phyloP scores from a whole-genome alignment of 2,329 filamentous ascomycete species.

The Scedosporium dehoogii region DNA sequence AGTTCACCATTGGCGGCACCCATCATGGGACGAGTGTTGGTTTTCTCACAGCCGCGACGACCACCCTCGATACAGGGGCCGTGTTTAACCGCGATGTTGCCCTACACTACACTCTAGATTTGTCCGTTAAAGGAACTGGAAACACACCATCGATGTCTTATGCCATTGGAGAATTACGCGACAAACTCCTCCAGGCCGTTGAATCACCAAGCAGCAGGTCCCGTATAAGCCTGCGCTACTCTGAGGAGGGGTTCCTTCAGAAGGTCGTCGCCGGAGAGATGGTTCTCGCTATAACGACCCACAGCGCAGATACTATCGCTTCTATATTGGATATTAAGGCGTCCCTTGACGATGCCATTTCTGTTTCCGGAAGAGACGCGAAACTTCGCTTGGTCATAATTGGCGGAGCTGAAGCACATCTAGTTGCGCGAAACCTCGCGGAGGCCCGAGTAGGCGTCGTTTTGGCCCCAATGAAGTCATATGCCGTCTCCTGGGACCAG shows the following conservation, averaged over 20 bases:
- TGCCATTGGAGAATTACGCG: conserved; percentile 39
- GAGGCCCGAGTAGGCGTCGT: conserved; percentile 47
- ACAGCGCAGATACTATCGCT: conserved; percentile 56
- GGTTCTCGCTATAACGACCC: conserved; percentile 46
- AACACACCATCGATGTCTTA: conserved; percentile 41
- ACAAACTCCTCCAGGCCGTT: conserved; percentile 43
- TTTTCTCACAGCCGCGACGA: conserved; percentile 40
- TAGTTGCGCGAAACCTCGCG: conserved; percentile 49
- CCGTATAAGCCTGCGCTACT: conserved; percentile 26
- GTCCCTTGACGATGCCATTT: conserved; percentile 33
- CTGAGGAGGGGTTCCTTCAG: conserved; percentile 39
- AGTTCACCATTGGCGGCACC: conserved; percentile 23
- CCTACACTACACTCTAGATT: conserved; percentile 48
- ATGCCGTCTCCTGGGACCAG: conserved; percentile 47
- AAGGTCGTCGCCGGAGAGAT: conserved; percentile 43
- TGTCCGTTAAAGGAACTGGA: conserved; percentile 30
- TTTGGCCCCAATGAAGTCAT: conserved; percentile 48
- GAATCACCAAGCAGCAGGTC: conserved; percentile 16
- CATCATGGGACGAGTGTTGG: conserved; percentile 50
- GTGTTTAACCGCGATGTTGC: conserved; percentile 45
- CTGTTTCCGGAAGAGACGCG: conserved; percentile 1
- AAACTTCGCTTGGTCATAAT: conserved; percentile 43
- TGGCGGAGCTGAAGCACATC: conserved; percentile 52
- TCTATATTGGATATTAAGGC: conserved; percentile 48
- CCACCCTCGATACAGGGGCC: conserved; percentile 34